Base-by-base conservation (phyloP, 257 asterid genomes). In the Cruciata laevipes region DNA sequence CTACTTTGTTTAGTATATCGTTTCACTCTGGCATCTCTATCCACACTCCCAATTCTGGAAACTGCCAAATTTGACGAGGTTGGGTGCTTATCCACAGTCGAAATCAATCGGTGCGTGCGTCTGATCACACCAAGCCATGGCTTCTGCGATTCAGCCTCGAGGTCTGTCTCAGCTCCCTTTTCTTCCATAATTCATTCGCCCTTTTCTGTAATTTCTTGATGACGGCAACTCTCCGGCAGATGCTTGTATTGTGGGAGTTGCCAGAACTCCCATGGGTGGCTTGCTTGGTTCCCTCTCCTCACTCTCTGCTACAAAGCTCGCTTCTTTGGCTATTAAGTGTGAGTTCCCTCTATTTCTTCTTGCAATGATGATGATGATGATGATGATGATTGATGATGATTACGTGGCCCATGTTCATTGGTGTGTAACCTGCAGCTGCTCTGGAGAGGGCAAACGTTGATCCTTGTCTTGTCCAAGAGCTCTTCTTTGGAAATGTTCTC, bases 201-300 rank as follows among this genome's bases (percentile, higher is more conserved):
- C 2, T 27, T n/a, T n/a, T n/a, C n/a, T 27, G 30, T 27, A 27
- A 27, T 27, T 27, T 27, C 30, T 27, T 18, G n/a, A 0, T 61
- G 47, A 14, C 63, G 32, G 55, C n/a, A 8, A 33, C 65, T 71
- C 23, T 57, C 65, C 61, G 20, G 20, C 92, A 93, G 99, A 93
- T 90, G 96, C 89, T 40, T 93, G 95, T 80, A 79, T 93, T 74
- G 97, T 93, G 59, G 97, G 99, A 69, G 85, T 93, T 82, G 97
- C 96, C 20, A 81, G 99, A 82, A 93, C 99, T 6, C 99, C 99
- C 23, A 73, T 90, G 71, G 99, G 99, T 20, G 58, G 86, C 74
- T 85, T 93, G 38, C 97, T 93, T 74, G 97, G 99, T 68, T 85
- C 95, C 35, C 90, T 90, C 61, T 88, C 99, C 23, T 86, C 96